These are phyloP conservation scores for Blastomyces gilchristii DNA, from an alignment of 2,329 filamentous ascomycete genomes.

Conservation along the genomic window DNA sequence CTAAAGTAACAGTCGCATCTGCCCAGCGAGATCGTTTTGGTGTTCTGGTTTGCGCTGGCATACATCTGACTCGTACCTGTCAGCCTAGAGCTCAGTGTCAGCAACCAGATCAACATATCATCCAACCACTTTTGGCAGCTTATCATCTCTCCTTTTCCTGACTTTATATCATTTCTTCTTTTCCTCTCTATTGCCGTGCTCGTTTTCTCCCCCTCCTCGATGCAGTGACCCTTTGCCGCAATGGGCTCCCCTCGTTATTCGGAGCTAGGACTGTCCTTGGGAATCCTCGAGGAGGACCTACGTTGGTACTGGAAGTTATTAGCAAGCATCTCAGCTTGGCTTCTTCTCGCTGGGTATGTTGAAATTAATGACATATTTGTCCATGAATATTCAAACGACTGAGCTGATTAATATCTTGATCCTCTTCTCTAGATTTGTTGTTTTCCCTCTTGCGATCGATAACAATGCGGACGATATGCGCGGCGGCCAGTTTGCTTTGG, in stretches of 20 bases:
- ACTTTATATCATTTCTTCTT: not conserved
- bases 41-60: not conserved
- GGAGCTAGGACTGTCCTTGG: slow-evolving; percentile 12
- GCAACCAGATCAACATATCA: not conserved
- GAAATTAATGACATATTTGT: not conserved
- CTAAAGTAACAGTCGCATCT: not conserved
- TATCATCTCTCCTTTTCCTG: not conserved
- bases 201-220: slow-evolving; percentile 1
- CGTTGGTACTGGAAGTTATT: slow-evolving; percentile 22
- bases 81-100: not conserved
- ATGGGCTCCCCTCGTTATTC: slow-evolving; percentile 15
- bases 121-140: not conserved
- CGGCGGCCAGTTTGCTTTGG: slow-evolving; percentile 19
- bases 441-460: slow-evolving; percentile 24
- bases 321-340: slow-evolving; percentile 20
- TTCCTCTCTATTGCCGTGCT: not conserved
- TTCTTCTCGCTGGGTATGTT: slow-evolving; percentile 24
- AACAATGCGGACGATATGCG: slow-evolving; percentile 15
- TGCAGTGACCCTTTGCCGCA: slow-evolving; percentile 10
- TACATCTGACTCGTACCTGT: not conserved
- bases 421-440: slow-evolving; percentile 21
- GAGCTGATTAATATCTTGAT: not conserved
- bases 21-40: not conserved
- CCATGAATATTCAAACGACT: not conserved
- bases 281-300: slow-evolving; percentile 13